Base-by-base conservation (phyloP, 2,329 filamentous ascomycete genomes). In the Cladosporium sp. region DNA sequence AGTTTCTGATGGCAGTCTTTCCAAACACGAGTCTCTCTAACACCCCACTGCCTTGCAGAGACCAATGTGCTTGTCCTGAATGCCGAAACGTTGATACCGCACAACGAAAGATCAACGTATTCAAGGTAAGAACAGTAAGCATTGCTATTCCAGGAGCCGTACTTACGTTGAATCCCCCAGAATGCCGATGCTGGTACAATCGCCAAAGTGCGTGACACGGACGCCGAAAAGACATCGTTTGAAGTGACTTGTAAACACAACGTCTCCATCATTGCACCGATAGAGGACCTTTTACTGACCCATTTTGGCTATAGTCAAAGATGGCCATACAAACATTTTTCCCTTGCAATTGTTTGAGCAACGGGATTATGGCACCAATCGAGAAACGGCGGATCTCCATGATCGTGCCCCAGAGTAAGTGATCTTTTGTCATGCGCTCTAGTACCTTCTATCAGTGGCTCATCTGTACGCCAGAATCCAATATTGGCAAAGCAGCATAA, bases 31-130 rank as follows among this genome's bases (percentile, higher is more conserved):
- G n/a, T 16, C n/a, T 19, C 20, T 9, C 32, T 19, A 30, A 45
- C 35, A 11, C 13, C 9, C 15, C 15, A 15, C 43, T 52, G 35
- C 39, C 18, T 13, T 27, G 25, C 32, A 59, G 59, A 43, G 61
- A 64, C 29, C 57, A 62, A 22, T 64, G 61, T 49, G 43, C 56
- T 20, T 62, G 62, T 48, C 47, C 57, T 4, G 43, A 59, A 41
- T 63, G 62, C 33, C 55, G 61, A 12, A 59, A 66, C 27, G 55
- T 49, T 16, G 58, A 64, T 25, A 66, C 63, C 7, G 61, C 54
- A 3, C 63, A 66, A 41, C 51, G 62, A 7, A 56, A 61, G 29
- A 60, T 64, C 52, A 66, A 64, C 29, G 62, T 66, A 6, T 52
- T 65, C 43, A 58, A 62, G 53, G 57, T 56, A 16, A 20, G 22